Evolutionary conservation across 2,329 filamentous ascomycete genomes (phyloP).

Genomic region (Claviceps quebecensis): DNA sequence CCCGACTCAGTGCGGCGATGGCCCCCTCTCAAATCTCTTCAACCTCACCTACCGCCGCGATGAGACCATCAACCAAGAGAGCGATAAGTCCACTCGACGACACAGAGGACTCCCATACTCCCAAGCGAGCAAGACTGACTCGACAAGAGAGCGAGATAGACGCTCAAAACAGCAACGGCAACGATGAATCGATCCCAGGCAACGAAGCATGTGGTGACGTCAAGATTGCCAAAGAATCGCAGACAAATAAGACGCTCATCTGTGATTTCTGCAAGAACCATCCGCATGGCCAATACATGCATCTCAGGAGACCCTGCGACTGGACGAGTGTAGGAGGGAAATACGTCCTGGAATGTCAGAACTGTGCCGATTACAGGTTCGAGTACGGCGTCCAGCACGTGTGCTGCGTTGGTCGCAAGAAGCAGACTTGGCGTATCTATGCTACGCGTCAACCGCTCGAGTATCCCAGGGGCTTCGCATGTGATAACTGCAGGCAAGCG

Average conservation of each 20-base stretch:
- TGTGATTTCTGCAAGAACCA: conserved; percentile 9
- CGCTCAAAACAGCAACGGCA: neutral
- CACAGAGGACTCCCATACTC: too few species aligned
- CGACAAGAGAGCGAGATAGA: too few species aligned
- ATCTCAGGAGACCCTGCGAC: conserved; percentile 7
- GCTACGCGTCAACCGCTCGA: conserved; percentile 6
- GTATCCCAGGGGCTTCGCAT: conserved; percentile 5
- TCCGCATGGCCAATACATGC: conserved; percentile 2
- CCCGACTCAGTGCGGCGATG: too few species aligned
- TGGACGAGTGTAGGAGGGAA: conserved; percentile 1
- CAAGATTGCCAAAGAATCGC: neutral
- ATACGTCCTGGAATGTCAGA: conserved; percentile 12
- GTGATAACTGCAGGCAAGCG: conserved; percentile 7
- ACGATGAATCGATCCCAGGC: neutral
- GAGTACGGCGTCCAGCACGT: neutral
- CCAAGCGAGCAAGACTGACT: too few species aligned
- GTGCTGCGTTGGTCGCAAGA: conserved; percentile 6
- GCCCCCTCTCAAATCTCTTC: too few species aligned
- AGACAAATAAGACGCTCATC: neutral
- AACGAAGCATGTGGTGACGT: neutral
- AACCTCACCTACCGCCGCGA: too few species aligned
- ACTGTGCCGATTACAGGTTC: conserved; percentile 13
- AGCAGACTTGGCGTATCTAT: conserved; percentile 8
- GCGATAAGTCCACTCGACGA: too few species aligned
- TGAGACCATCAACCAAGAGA: too few species aligned